Evolutionary conservation across 2,329 filamentous ascomycete genomes (phyloP).

Genomic region (Coniosporium tulheliwenetii): DNA sequence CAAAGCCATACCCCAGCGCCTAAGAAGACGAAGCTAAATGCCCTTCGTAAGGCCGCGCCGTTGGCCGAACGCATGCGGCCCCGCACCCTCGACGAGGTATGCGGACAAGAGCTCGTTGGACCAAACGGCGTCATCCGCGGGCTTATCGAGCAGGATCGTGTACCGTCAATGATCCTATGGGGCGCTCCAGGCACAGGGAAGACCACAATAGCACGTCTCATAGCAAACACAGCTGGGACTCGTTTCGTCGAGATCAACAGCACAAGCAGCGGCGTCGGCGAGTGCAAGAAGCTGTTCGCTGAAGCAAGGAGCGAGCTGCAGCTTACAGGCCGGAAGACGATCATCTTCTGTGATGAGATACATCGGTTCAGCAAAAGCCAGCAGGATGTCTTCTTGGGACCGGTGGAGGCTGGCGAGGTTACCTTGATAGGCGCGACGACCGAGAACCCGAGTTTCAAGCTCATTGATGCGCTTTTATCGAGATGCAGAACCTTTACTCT

Average conservation of each 20-base stretch:
- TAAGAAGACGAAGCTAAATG: constrained; percentile 50
- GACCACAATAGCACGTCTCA: constrained; percentile 82
- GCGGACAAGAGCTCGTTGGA: constrained; percentile 82
- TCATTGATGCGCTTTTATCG: constrained; percentile 74
- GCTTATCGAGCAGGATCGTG: constrained; percentile 69
- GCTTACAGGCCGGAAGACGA: constrained; percentile 77
- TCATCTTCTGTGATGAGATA: constrained; percentile 96
- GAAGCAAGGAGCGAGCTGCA: constrained; percentile 68
- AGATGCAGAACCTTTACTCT: constrained; percentile 85
- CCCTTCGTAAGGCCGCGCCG: constrained; percentile 56
- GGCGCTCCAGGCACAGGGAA: constrained; percentile 69
- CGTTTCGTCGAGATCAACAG: constrained; percentile 95
- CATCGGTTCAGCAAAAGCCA: constrained; percentile 83
- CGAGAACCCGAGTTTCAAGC: constrained; percentile 90
- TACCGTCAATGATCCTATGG: constrained; percentile 95
- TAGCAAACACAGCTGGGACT: constrained; percentile 66
- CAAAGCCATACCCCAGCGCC: constrained; percentile 16
- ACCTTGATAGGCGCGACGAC: constrained; percentile 92
- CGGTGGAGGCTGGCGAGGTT: constrained; percentile 79
- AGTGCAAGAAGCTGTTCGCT: constrained; percentile 82
- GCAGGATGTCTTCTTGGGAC: constrained; percentile 87
- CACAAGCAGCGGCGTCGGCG: constrained; percentile 71
- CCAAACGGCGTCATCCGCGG: constrained; percentile 68
- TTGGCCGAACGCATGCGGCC: constrained; percentile 92
- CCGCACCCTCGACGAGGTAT: constrained; percentile 67